A percentile compares a stretch with the other conserved stretches of the same genome.
These are phyloP conservation scores for Yamadazyma mexicana DNA, from an alignment of 1,139 yeast species.

Conservation along the genomic window DNA sequence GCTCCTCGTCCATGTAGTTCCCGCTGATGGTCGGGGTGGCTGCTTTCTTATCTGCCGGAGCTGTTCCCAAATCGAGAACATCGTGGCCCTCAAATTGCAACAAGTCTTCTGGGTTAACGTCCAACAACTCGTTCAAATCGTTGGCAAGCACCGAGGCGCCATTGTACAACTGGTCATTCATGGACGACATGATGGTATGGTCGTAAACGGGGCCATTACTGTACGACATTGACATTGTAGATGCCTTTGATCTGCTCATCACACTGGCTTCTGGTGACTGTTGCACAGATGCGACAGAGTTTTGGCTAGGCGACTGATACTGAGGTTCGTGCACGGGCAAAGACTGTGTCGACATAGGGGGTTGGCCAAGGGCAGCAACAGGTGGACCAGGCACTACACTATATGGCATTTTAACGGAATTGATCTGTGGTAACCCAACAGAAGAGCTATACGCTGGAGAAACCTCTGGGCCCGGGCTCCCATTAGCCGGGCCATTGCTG, in stretches of 20 bases:
- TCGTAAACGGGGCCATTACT: not conserved
- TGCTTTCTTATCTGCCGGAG: too few relatives aligned
- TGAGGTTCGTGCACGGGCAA: too few relatives aligned
- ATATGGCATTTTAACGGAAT: too few relatives aligned
- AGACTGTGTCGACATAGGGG: too few relatives aligned
- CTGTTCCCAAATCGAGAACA: not conserved
- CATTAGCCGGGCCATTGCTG: too few relatives aligned
- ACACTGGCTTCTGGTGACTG: not conserved
- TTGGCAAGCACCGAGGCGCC: conserved; percentile 16
- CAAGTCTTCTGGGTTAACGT: conserved; percentile 9
- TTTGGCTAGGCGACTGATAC: too few relatives aligned
- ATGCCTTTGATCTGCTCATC: not conserved
- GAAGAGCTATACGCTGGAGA: too few relatives aligned
- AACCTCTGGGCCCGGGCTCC: not conserved
- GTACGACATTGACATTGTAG: not conserved
- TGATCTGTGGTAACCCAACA: too few relatives aligned
- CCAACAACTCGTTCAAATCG: conserved; percentile 14
- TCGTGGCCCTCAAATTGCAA: not conserved
- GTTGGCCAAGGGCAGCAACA: too few relatives aligned
- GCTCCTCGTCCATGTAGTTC: not conserved
- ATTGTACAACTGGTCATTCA: conserved; percentile 8
- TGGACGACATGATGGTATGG: not conserved
- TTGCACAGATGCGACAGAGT: too few relatives aligned
- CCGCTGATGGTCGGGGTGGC: not conserved
- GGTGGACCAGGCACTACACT: too few relatives aligned